Evolutionary conservation across 129 eudicot species (phyloP), one percentile per base, ranked within the genome.

Genomic region (Flaveria trinervia): DNA sequence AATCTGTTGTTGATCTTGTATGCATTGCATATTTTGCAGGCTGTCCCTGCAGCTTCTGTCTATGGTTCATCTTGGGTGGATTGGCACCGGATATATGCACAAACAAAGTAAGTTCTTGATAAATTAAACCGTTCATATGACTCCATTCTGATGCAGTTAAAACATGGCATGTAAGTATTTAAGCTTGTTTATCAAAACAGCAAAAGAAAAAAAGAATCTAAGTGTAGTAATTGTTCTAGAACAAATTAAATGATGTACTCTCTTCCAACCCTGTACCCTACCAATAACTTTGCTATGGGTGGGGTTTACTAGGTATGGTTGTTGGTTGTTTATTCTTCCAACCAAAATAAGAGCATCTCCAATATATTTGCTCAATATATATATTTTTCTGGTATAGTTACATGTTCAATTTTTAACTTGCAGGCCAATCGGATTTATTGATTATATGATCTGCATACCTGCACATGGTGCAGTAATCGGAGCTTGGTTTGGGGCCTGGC

Each of bases 381-480:
- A 5, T 45, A 44, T 66, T 66, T 73, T 54, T 66, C 67, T 10
- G 22, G 70, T 26, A 25, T 64, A 10, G 5, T 52, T 65, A 52
- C 48, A 72, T 61, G 68, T 39, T 36, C 41, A 9, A 48, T 2
- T 64, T 75, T 62, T 61, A 64, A 41, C 61, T 65, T 84, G 80
- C 85, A 95, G 99, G 79, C 88, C 81, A 76, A 68, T 16, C 71
- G 86, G 81, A 82, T 55, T 77, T 41, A 52, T 77, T 55, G 99
- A 91, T 80, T 83, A 73, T 80, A 84, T 89, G 85, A 85, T 91
- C 18, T 89, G 96, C 62, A 75, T 95, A 69, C 94, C 97, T 64
- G 97, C 99, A 75, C 87, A 91, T 82, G 99, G 94, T 68, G 92
- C 96, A 50, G 84, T 89, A 65, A 69, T 95, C 39, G 99, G 99